Evolutionary conservation across 306 rosid species (phyloP).

Genomic region (Ormosia emarginata): DNA sequence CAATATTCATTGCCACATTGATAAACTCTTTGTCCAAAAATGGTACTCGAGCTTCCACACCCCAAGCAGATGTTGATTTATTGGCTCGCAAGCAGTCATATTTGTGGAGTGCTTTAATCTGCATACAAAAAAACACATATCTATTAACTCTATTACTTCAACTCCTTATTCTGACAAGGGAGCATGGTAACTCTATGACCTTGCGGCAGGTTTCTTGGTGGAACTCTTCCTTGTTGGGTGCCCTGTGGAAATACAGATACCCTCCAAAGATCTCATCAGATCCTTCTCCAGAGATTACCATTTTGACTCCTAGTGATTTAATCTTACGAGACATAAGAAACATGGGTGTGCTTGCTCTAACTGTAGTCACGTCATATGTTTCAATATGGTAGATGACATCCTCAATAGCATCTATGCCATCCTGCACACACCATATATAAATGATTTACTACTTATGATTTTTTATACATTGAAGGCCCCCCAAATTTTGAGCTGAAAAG

Average conservation of each 20-base stretch:
- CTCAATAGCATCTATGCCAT: constrained; percentile 86
- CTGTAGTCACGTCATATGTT: constrained; percentile 81
- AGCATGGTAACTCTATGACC: constrained; percentile 37
- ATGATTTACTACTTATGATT: not conserved
- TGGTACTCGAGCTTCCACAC: constrained; percentile 86
- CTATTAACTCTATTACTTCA: not conserved
- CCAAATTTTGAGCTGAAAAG: not conserved
- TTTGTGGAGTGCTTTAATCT: constrained; percentile 80
- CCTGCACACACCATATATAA: constrained; percentile 37
- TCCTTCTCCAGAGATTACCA: constrained; percentile 91
- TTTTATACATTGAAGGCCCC: not conserved
- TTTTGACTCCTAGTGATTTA: constrained; percentile 76
- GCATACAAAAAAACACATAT: not conserved
- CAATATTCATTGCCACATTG: constrained; percentile 67
- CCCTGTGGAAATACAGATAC: constrained; percentile 86
- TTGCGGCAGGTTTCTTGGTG: constrained; percentile 84
- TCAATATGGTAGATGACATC: constrained; percentile 82
- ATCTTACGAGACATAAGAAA: constrained; percentile 84
- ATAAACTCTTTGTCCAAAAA: constrained; percentile 78
- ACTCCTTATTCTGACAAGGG: not conserved
- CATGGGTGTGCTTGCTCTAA: constrained; percentile 89
- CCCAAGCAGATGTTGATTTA: constrained; percentile 83
- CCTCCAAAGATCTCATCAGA: constrained; percentile 92
- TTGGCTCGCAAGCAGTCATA: constrained; percentile 89
- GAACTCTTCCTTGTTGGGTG: constrained; percentile 87